Evolutionary conservation across 345 rosid species (phyloP).

Genomic region (Ceriops tagal): DNA sequence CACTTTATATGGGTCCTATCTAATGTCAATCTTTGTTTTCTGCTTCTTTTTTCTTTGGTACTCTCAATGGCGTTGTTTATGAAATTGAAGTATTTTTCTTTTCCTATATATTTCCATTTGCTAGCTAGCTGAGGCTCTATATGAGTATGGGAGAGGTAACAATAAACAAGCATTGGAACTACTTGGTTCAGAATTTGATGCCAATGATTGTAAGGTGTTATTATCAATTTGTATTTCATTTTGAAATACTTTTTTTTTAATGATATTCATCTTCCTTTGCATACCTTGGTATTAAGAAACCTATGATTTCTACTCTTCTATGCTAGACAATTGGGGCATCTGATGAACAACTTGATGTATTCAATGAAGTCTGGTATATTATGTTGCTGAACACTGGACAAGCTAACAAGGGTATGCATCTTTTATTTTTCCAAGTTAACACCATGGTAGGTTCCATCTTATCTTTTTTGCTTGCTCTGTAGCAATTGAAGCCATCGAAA

Average conservation of each 20-base stretch:
- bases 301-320: background rate
- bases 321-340: conserved; percentile 78
- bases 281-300: background rate
- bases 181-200: conserved; percentile 71
- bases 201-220: conserved; percentile 58
- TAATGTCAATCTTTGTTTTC: background rate
- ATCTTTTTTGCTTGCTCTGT: conserved; percentile 10
- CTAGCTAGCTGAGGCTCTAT: conserved; percentile 76
- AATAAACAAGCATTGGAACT: conserved; percentile 46
- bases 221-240: background rate
- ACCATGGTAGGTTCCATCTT: conserved; percentile 5
- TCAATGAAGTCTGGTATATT: conserved; percentile 73
- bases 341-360: conserved; percentile 88
- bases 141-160: conserved; percentile 57
- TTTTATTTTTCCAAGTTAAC: background rate
- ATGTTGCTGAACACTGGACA: conserved; percentile 60
- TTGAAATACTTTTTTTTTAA: background rate
- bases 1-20: too few relatives aligned
- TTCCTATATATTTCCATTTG: background rate
- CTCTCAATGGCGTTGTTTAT: background rate
- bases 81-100: background rate
- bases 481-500: conserved; percentile 59
- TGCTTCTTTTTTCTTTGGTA: background rate
- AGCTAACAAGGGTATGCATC: conserved; percentile 49
- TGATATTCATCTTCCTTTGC: background rate